phyloP scores from a whole-genome alignment of 192 early-diverging fungal species.

The Diversispora eburnea region DNA sequence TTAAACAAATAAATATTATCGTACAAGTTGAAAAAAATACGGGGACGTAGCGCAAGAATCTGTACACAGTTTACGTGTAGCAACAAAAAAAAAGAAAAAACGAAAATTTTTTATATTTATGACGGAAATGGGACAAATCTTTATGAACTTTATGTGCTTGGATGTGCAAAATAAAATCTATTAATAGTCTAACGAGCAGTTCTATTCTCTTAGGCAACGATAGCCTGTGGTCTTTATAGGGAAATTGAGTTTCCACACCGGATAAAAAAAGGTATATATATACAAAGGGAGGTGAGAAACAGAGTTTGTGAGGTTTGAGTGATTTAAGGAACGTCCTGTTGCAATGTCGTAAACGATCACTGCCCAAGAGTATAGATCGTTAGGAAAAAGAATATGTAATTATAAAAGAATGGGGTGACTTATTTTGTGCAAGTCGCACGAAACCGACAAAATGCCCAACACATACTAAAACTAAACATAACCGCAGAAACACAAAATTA shows the following conservation, averaged over 20 bases:
- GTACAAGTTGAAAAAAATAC: constrained; percentile 29
- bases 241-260: constrained; percentile 18
- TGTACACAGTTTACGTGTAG: constrained; percentile 12
- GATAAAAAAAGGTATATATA: constrained; percentile 18
- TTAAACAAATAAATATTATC: constrained; percentile 32
- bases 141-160: constrained; percentile 10
- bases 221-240: constrained; percentile 15
- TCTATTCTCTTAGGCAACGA: constrained; percentile 12
- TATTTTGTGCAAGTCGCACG: constrained; percentile 25
- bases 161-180: constrained; percentile 14
- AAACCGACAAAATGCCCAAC: constrained; percentile 5
- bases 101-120: constrained; percentile 1
- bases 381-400: constrained; percentile 16
- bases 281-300: constrained; percentile 4
- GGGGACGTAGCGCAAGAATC: constrained; percentile 20
- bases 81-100: constrained; percentile 25
- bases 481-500: constrained; percentile 7
- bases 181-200: constrained; percentile 17
- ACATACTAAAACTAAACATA: constrained; percentile 2
- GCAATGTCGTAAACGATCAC: constrained; percentile 19
- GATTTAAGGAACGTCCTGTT: constrained; percentile 21
- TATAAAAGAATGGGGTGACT: constrained; percentile 17
- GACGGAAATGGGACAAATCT: not conserved
- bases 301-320: constrained; percentile 11
- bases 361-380: constrained; percentile 5